These are phyloP conservation scores for Geotrichum aggregatum DNA, from an alignment of 1,139 yeast genomes.

Conservation along the genomic window DNA sequence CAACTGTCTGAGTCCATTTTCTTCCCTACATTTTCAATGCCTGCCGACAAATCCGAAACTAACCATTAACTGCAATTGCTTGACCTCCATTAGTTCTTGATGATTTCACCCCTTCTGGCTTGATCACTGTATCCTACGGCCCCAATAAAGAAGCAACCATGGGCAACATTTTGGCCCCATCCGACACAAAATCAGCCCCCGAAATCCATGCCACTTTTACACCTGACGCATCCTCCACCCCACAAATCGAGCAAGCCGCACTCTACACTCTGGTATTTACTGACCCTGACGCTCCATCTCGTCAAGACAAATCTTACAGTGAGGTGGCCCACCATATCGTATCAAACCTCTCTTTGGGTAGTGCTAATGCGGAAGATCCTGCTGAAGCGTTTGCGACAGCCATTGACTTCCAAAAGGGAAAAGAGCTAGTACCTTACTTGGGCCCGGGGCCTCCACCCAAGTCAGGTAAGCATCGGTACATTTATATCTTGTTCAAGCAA, in stretches of 20 bases:
- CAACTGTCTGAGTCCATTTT: conserved; percentile 15
- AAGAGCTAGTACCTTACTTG: conserved; percentile 47
- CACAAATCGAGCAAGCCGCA: conserved; percentile 38
- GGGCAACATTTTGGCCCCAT: conserved; percentile 68
- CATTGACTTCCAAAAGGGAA: conserved; percentile 34
- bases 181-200: conserved; percentile 64
- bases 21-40: no score
- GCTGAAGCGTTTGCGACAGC: conserved; percentile 37
- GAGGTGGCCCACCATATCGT: conserved; percentile 78
- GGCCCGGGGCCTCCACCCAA: conserved; percentile 86
- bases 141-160: conserved; percentile 62
- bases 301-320: conserved; percentile 78
- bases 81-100: conserved; percentile 29
- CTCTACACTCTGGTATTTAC: conserved; percentile 72
- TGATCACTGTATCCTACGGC: conserved; percentile 47
- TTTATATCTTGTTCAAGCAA: conserved; percentile 69
- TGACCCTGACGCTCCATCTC: conserved; percentile 92
- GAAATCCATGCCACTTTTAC: conserved; percentile 62
- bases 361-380: neutral
- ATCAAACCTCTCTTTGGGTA: conserved; percentile 54
- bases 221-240: conserved; percentile 32
- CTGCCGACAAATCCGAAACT: neutral
- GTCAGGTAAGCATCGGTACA: conserved; percentile 81
- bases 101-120: conserved; percentile 35
- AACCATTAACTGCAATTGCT: neutral